phyloP scores from a whole-genome alignment of 2,329 filamentous ascomycete species.

The Cucurbitaria berberidis region DNA sequence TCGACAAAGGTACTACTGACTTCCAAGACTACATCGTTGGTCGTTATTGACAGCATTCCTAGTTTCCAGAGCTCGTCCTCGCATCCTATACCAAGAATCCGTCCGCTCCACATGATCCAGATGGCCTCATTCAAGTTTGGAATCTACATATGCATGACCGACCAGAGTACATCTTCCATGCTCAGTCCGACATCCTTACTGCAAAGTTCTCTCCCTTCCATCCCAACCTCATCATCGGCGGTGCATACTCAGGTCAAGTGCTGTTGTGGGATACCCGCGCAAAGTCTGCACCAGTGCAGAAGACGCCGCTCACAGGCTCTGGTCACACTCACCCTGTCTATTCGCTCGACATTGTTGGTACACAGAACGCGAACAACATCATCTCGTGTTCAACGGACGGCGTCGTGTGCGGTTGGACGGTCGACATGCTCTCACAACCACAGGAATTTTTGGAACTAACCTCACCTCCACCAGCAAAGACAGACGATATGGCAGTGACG shows the following conservation, averaged over 20 bases:
- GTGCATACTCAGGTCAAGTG: slow-evolving; percentile 95
- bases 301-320: slow-evolving; percentile 91
- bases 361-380: slow-evolving; percentile 98
- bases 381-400: slow-evolving; percentile 96
- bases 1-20: slow-evolving; percentile 73
- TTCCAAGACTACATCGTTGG: neutral
- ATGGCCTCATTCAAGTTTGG: slow-evolving; percentile 95
- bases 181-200: slow-evolving; percentile 91
- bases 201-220: slow-evolving; percentile 99
- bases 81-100: slow-evolving; percentile 98
- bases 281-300: slow-evolving; percentile 82
- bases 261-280: slow-evolving; percentile 96
- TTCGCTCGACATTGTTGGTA: slow-evolving; percentile 92
- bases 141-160: slow-evolving; percentile 93
- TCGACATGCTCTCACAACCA: slow-evolving; percentile 96
- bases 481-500: slow-evolving; percentile 92
- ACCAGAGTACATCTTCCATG: slow-evolving; percentile 95
- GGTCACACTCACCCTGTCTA: slow-evolving; percentile 98
- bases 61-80: slow-evolving; percentile 88
- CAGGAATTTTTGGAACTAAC: slow-evolving; percentile 91
- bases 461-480: slow-evolving; percentile 78
- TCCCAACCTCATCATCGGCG: slow-evolving; percentile 92
- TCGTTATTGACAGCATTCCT: slow-evolving; percentile 26
- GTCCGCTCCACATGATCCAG: slow-evolving; percentile 89
- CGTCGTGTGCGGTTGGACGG: slow-evolving; percentile 94